A percentile compares a stretch with the other conserved stretches of the same genome.
Conservation (phyloP, 352 stramenopile species). For the Globisporangium emineosum region DNA sequence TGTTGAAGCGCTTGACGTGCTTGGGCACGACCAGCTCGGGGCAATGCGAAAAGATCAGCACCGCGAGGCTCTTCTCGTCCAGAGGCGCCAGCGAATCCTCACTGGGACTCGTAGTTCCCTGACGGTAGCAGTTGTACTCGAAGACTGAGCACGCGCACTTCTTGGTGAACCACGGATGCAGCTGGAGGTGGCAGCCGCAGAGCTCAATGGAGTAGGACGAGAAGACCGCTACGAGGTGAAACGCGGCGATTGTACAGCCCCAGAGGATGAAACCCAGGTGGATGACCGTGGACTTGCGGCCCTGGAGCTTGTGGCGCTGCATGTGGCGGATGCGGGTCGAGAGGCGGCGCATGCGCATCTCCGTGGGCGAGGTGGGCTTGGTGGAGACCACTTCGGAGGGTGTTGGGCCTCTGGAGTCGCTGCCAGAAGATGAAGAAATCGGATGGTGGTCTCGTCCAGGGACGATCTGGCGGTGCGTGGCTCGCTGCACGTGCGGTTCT, state of each 20-base stretch:
- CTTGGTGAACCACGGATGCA: conserved; percentile 12
- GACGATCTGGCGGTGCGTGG: neutral
- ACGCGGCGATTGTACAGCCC: conserved; percentile 1
- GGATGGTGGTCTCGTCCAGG: no score
- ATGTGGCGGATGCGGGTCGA: conserved; percentile 7
- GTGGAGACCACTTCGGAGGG: neutral
- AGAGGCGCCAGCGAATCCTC: conserved; percentile 12
- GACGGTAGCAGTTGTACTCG: conserved; percentile 15
- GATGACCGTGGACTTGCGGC: neutral
- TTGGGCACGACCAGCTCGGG: conserved; percentile 15
- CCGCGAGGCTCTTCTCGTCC: conserved; percentile 15
- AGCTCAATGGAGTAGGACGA: neutral
- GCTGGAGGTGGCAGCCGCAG: conserved; percentile 12
- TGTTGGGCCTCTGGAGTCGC: neutral
- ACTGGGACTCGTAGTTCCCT: neutral
- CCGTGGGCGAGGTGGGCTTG: neutral
- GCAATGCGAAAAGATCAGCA: conserved; percentile 25
- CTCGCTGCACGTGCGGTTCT: neutral
- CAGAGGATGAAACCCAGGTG: conserved; percentile 13
- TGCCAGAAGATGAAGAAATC: neutral
- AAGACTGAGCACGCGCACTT: conserved; percentile 23
- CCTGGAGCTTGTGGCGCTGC: conserved; percentile 10
- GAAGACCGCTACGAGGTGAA: conserved; percentile 5
- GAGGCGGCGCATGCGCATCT: neutral
- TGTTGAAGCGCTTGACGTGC: conserved; percentile 17